Evolutionary conservation across 2,329 filamentous ascomycete genomes (phyloP).

Genomic region (Elsinoe necatrix): DNA sequence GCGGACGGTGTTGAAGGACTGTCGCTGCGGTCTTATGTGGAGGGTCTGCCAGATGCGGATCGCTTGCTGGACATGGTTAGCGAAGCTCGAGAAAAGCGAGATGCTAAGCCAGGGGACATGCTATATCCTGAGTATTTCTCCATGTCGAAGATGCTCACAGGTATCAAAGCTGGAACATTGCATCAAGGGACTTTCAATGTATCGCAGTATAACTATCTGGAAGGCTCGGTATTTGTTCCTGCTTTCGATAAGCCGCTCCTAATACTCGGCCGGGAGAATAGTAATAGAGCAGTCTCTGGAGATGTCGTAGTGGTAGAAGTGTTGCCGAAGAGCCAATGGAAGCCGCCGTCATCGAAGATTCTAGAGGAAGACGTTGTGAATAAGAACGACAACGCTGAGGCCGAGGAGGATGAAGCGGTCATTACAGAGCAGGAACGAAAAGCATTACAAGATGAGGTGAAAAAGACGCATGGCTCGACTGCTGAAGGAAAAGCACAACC

Average conservation of each 20-base stretch:
- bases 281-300: constrained; percentile 86
- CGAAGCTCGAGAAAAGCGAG: constrained; percentile 61
- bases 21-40: constrained; percentile 66
- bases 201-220: constrained; percentile 95
- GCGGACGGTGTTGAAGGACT: constrained; percentile 62
- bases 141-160: constrained; percentile 88
- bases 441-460: constrained; percentile 85
- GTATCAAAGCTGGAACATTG: constrained; percentile 75
- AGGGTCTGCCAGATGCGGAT: constrained; percentile 72
- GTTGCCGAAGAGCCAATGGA: constrained; percentile 92
- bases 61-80: constrained; percentile 88
- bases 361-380: constrained; percentile 89
- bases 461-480: constrained; percentile 67
- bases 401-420: constrained; percentile 62
- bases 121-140: constrained; percentile 87
- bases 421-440: constrained; percentile 80
- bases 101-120: constrained; percentile 57
- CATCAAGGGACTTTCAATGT: constrained; percentile 96
- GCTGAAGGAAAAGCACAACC: constrained; percentile 75
- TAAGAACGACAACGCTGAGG: constrained; percentile 87
- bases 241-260: constrained; percentile 84
- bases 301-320: constrained; percentile 91
- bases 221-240: constrained; percentile 82
- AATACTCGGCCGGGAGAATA: constrained; percentile 86
- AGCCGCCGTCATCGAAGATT: constrained; percentile 87